Evolutionary conservation across 208 protist genomes (phyloP), one percentile per base, ranked within the genome.

Genomic region (Leishmania braziliensis): DNA sequence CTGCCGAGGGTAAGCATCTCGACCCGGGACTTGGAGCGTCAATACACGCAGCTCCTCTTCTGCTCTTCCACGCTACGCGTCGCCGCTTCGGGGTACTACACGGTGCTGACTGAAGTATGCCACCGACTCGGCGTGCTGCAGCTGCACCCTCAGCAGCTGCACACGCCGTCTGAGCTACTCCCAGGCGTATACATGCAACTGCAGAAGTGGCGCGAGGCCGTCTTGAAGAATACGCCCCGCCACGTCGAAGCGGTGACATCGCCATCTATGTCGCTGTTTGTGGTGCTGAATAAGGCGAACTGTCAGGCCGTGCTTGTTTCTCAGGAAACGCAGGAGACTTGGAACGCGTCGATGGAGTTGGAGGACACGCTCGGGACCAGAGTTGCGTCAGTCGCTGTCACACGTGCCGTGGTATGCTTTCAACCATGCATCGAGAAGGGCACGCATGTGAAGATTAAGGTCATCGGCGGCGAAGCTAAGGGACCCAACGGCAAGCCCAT

Each of bases 271-370:
- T 69, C 66, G 2, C 75, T 80, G 43, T 80, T 77, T 43, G 56
- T 80, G 48, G 75, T 80, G 66, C 10, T 84, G 60, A 70, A 51
- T 3, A 18, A 2, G 0, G 75, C 58, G 48, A 70, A 33, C 39
- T 84, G 81, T 53, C 43, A 77, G 43, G 54, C 75, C 26, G 70
- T 80, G 54, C 54, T 84, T 54, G 72, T 79, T 16, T 58, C 54
- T 0, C 56, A 84, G 33, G 81, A 84, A 16, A 80, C 81, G 50
- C 75, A 84, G 26, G 81, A 77, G 81, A 84, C 69, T 46, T 84
- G 81, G 81, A 80, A 70, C 56, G 74, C 46, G 26, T 46, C 36
- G 3, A 75, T 56, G 16, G 77, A 43, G 58, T 20, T 84, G 69
- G 69, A 80, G 20, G 81, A 80, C 20, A n/a, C 72, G 16, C 81